phyloP scores from a whole-genome alignment of 176 grass and related monocot species.

The Lolium rigidum region DNA sequence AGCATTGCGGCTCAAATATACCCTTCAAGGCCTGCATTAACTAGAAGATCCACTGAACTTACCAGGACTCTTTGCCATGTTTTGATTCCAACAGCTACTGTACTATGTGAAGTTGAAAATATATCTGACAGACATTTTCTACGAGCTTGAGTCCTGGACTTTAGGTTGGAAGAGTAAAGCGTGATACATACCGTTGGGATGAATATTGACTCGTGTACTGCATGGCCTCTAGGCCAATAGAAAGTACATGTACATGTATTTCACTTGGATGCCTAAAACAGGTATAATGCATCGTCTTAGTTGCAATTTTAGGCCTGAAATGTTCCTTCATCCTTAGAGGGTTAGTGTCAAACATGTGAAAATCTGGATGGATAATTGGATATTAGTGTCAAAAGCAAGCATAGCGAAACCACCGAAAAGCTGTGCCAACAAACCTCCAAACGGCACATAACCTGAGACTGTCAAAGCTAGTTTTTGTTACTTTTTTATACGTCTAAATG shows the following conservation, averaged over 20 bases:
- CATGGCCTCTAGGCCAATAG: not conserved
- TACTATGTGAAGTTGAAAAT: not conserved
- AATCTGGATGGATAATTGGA: not conserved
- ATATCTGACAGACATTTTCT: not conserved
- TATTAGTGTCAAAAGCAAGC: not conserved
- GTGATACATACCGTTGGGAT: not conserved
- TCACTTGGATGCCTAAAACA: not conserved
- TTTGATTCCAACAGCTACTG: not conserved
- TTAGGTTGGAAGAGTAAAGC: slow-evolving; percentile 6
- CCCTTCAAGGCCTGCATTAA: not conserved
- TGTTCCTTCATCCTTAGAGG: not conserved
- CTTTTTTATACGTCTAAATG: slow-evolving; percentile 22
- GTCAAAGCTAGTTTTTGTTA: not conserved
- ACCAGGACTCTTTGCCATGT: not conserved
- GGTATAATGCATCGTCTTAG: not conserved
- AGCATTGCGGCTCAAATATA: not conserved
- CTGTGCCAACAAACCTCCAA: slow-evolving; percentile 10
- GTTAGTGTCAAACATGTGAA: slow-evolving; percentile 14
- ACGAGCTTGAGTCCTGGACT: not conserved
- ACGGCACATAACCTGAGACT: too few species aligned
- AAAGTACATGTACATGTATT: not conserved
- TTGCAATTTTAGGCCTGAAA: not conserved
- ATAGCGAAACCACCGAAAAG: not conserved
- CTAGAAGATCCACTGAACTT: not conserved
- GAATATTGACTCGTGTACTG: not conserved